phyloP scores from a whole-genome alignment of 2,329 filamentous ascomycete species.

The Botrytis fabae region DNA sequence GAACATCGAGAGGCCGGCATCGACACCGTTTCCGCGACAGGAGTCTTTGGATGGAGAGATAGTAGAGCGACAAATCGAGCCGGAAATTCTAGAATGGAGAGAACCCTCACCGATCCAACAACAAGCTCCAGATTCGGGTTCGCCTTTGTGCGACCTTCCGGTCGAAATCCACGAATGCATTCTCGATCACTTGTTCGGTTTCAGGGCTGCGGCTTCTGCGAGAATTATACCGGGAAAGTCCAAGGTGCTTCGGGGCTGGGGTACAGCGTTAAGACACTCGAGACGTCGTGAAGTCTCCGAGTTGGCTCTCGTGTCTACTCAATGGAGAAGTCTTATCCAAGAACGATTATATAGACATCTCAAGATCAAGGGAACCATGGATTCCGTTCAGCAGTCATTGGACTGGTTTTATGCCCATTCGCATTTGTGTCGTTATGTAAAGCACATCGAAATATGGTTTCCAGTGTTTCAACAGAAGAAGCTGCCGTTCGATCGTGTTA shows the following conservation, averaged over 20 bases:
- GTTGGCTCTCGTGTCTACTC: slow-evolving; percentile 59
- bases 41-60: slow-evolving; percentile 37
- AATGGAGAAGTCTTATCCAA: slow-evolving; percentile 70
- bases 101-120: slow-evolving; percentile 15
- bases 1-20: slow-evolving; percentile 38
- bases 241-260: slow-evolving; percentile 58
- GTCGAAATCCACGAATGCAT: slow-evolving; percentile 72
- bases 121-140: slow-evolving; percentile 15
- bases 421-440: slow-evolving; percentile 64
- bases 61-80: slow-evolving; percentile 26
- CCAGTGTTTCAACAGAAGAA: slow-evolving; percentile 59
- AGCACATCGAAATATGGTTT: slow-evolving; percentile 76
- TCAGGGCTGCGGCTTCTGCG: slow-evolving; percentile 62
- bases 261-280: slow-evolving; percentile 65
- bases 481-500: slow-evolving; percentile 33
- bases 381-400: slow-evolving; percentile 60
- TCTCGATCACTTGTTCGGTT: slow-evolving; percentile 69
- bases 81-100: neutral
- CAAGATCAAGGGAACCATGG: slow-evolving; percentile 69
- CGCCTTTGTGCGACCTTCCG: slow-evolving; percentile 51
- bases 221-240: slow-evolving; percentile 55
- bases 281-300: slow-evolving; percentile 66
- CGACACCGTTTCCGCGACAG: slow-evolving; percentile 40
- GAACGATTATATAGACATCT: slow-evolving; percentile 73
- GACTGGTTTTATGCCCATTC: slow-evolving; percentile 59